Base-by-base conservation (phyloP, 768 basidiomycete genomes). In the Boletus rubroflammeus region DNA sequence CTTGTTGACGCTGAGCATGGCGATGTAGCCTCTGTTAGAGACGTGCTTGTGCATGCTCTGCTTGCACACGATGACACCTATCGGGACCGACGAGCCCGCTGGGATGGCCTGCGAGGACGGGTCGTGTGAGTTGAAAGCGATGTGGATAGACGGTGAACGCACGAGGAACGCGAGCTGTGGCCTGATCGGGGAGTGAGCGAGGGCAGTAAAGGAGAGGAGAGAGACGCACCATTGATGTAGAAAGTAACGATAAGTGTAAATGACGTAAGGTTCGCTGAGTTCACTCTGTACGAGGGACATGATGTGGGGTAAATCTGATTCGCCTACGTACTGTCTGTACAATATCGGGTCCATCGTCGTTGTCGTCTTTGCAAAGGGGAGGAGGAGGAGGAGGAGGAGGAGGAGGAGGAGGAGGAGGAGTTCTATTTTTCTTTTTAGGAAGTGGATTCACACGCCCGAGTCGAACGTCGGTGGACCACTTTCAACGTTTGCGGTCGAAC, bases 181-280 rank as follows among this genome's bases (percentile, higher is more conserved):
- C 95, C 96, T 94, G 58, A 5, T 39, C 25, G 17, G 3, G 15
- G n/a, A 2, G 46, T 60, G 42, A 55, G 61, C 42, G 39, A 56
- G n/a, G n/a, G n/a, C n/a, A n/a, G n/a, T n/a, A n/a, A n/a, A n/a
- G n/a, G n/a, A n/a, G n/a, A n/a, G n/a, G n/a, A n/a, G n/a, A n/a
- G n/a, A n/a, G n/a, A 75, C 92, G 63, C 53, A 97, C 97, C 97
- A 99, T 62, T 94, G 90, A 67, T 93, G 84, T 7, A 99, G 81
- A 70, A 99, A 99, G 70, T 99, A 98, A 2, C 95, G 87, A 63
- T 94, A 98, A 0, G 95, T 98, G 73, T 96, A 98, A 40, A 93
- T 85, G 50, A 96, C 92, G 73, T 93, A 98, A 40, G 96, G 96
- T 72, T 98, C 95, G 60, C 88, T 92, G 65, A 98, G 83, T 74